Evolutionary conservation across 345 rosid species (phyloP).

Genomic region (Diplotaxis tenuifolia): DNA sequence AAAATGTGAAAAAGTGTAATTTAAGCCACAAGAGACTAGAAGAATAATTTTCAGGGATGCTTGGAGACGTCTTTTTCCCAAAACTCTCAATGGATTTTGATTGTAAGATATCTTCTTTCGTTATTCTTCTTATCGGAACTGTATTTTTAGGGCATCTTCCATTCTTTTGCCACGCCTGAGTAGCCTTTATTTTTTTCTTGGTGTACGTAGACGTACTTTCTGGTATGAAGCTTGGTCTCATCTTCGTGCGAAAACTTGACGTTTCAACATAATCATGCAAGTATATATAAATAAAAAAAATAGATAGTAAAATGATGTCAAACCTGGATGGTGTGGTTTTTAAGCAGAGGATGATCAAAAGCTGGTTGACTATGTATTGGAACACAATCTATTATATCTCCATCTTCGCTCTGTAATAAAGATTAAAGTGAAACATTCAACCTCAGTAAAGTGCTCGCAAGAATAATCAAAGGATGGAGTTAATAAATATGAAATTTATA

Average conservation of each 20-base stretch:
- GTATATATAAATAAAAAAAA: not conserved
- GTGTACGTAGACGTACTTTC: conserved; percentile 41
- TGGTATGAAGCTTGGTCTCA: conserved; percentile 53
- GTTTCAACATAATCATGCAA: not conserved
- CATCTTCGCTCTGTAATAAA: conserved; percentile 34
- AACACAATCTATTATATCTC: conserved; percentile 40
- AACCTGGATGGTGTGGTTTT: conserved; percentile 41
- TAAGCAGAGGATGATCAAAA: conserved; percentile 39
- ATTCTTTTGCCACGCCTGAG: conserved; percentile 52
- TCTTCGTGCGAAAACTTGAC: conserved; percentile 25
- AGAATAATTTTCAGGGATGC: conserved; percentile 31
- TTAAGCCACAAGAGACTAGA: not conserved
- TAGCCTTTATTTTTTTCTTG: conserved; percentile 3
- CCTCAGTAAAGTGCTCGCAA: not conserved
- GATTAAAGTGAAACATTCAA: not conserved
- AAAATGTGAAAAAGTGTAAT: not conserved
- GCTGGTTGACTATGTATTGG: conserved; percentile 34
- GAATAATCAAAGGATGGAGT: not conserved
- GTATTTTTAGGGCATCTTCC: conserved; percentile 54
- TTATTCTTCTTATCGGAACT: conserved; percentile 56
- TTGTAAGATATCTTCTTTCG: conserved; percentile 49
- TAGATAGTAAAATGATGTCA: not conserved
- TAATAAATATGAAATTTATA: not conserved
- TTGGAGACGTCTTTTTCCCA: conserved; percentile 20
- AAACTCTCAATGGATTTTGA: conserved; percentile 34